Evolutionary conservation across 352 stramenopile species (phyloP).

Genomic region (Phytophthora melonis): DNA sequence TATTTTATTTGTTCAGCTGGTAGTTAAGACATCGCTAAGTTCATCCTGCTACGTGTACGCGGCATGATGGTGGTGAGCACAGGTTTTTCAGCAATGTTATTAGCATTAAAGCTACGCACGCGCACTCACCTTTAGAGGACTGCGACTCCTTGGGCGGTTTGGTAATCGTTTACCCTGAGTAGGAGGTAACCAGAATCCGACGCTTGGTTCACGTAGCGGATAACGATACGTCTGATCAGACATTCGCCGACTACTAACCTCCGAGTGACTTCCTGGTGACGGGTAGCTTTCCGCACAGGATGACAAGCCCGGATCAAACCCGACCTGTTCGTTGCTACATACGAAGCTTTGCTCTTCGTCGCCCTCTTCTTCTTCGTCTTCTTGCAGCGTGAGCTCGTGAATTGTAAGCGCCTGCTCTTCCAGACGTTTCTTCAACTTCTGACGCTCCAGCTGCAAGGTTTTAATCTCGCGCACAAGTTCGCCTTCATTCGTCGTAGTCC

Average conservation of each 20-base stretch:
- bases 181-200: constrained; percentile 31
- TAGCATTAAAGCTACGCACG: neutral
- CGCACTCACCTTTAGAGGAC: constrained; percentile 29
- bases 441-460: constrained; percentile 49
- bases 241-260: constrained; percentile 9
- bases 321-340: constrained; percentile 23
- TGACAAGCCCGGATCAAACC: constrained; percentile 21
- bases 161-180: constrained; percentile 3
- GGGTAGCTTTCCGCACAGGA: constrained; percentile 29
- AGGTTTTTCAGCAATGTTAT: neutral
- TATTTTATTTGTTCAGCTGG: constrained; percentile 12
- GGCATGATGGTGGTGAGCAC: neutral
- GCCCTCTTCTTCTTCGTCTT: constrained; percentile 53
- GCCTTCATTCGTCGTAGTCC: constrained; percentile 29
- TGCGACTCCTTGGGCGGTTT: constrained; percentile 21
- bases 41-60: constrained; percentile 7
- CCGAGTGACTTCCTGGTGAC: constrained; percentile 12
- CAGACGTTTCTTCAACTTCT: constrained; percentile 53
- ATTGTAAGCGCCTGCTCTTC: constrained; percentile 79
- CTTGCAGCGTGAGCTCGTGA: constrained; percentile 81
- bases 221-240: constrained; percentile 15
- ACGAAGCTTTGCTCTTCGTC: constrained; percentile 30
- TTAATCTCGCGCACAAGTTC: constrained; percentile 58
- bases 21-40: constrained; percentile 9
- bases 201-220: constrained; percentile 4